phyloP scores from a whole-genome alignment of 495 filamentous ascomycete genomes.

The Neurospora africana region DNA sequence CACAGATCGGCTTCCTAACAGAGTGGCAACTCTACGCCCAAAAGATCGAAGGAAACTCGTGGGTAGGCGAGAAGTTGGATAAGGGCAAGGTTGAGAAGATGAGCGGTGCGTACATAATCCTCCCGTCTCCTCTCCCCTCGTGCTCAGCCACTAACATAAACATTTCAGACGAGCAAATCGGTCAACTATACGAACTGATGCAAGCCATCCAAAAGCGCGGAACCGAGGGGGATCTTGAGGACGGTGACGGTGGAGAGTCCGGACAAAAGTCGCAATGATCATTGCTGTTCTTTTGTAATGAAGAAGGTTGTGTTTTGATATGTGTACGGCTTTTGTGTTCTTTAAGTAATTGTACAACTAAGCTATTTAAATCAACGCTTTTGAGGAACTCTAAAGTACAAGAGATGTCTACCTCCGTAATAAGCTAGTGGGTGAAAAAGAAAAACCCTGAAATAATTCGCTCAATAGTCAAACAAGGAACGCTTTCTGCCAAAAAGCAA shows the following conservation, averaged over 20 bases:
- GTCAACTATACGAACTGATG: slow-evolving; percentile 92
- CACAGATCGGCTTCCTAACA: slow-evolving; percentile 82
- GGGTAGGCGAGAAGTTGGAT: slow-evolving; percentile 72
- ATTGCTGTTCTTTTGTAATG: no score
- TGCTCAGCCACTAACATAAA: not conserved
- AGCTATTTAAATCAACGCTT: not conserved
- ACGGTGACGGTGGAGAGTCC: not conserved
- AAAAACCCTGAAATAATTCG: not conserved
- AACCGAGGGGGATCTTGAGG: slow-evolving; percentile 26
- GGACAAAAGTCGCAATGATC: not conserved
- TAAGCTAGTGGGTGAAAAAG: no score
- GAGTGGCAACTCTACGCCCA: slow-evolving; percentile 97
- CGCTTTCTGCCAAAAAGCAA: not conserved
- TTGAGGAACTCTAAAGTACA: not conserved
- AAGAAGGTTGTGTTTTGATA: not conserved
- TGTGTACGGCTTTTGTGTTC: not conserved
- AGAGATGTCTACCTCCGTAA: not conserved
- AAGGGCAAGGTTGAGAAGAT: slow-evolving; percentile 75
- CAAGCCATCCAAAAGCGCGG: slow-evolving; percentile 59
- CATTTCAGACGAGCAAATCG: slow-evolving; percentile 66
- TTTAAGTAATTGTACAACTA: not conserved
- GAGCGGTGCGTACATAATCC: slow-evolving; percentile 67
- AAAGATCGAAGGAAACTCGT: slow-evolving; percentile 72
- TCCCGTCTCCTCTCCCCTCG: not conserved
- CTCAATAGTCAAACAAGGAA: not conserved